Conservation (phyloP, 441 rosid genomes). For the Croton laevigatus region DNA sequence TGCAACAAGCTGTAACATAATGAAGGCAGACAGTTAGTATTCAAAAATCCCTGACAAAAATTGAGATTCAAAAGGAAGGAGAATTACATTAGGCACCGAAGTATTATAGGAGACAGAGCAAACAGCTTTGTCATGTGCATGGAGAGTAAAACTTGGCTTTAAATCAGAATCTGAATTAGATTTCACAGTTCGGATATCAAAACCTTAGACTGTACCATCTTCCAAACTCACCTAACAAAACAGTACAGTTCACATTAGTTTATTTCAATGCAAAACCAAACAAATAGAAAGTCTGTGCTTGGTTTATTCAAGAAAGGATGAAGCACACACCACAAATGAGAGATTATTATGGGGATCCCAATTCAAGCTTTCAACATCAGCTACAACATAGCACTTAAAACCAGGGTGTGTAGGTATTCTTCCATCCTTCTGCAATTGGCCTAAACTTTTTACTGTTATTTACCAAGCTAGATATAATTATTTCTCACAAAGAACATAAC, state of each 20-base stretch:
- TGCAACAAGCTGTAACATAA: conserved; percentile 39
- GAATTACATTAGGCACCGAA: conserved; percentile 33
- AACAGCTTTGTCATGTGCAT: conserved; percentile 83
- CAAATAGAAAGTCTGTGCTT: no score
- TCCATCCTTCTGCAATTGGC: conserved; percentile 80
- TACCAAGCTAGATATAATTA: no score
- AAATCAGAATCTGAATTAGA: no score
- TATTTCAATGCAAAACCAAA: background rate
- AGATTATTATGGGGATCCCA: conserved; percentile 87
- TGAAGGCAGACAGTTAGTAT: background rate
- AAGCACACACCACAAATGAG: conserved; percentile 73
- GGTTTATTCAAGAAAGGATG: conserved; percentile 20
- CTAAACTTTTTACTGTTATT: no score
- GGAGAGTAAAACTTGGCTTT: no score
- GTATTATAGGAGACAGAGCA: conserved; percentile 52
- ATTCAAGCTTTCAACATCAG: conserved; percentile 86
- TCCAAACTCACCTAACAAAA: no score
- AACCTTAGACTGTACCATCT: no score
- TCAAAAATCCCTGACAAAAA: background rate
- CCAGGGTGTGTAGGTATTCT: conserved; percentile 75
- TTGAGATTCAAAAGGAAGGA: background rate
- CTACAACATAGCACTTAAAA: conserved; percentile 64
- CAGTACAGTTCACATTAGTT: no score
- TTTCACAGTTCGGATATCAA: no score
- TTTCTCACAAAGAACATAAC: no score